Percentiles rank a stretch among this genome's conserved stretches.
These are phyloP conservation scores for Solanum hybrid DNA, from an alignment of 305 asterid species.

Conservation along the genomic window DNA sequence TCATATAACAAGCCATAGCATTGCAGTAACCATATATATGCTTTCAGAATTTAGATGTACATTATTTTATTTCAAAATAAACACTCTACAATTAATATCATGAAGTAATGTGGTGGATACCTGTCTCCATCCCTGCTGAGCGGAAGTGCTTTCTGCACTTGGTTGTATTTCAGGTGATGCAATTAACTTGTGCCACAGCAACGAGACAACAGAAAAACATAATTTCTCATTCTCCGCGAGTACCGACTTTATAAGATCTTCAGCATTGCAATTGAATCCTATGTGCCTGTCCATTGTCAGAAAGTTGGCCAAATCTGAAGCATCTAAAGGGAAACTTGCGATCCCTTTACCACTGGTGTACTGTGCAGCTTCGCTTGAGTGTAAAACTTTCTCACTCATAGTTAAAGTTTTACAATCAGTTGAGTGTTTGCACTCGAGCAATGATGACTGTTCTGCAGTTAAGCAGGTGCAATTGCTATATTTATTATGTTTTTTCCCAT, in stretches of 20 bases:
- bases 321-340: conserved; percentile 59
- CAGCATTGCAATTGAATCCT: conserved; percentile 77
- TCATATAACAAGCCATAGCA: not conserved
- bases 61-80: not conserved
- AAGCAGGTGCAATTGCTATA: conserved; percentile 45
- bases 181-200: conserved; percentile 97
- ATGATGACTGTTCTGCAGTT: conserved; percentile 44
- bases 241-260: conserved; percentile 70
- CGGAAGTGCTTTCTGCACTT: conserved; percentile 90
- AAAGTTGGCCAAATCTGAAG: conserved; percentile 93
- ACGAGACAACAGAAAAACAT: conserved; percentile 91
- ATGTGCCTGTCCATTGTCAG: conserved; percentile 87
- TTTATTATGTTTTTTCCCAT: conserved; percentile 44
- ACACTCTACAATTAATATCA: not conserved
- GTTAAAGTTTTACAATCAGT: conserved; percentile 32
- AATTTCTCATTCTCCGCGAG: conserved; percentile 80
- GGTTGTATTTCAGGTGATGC: conserved; percentile 90
- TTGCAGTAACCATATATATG: not conserved
- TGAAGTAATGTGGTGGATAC: conserved; percentile 26
- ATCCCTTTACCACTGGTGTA: conserved; percentile 46
- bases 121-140: conserved; percentile 99
- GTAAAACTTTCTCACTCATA: conserved; percentile 24
- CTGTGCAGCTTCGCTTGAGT: conserved; percentile 25
- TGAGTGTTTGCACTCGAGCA: conserved; percentile 27
- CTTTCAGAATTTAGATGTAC: not conserved